Evolutionary conservation across 331 rosid species (phyloP).

Genomic region (Phaseolus coccineus): DNA sequence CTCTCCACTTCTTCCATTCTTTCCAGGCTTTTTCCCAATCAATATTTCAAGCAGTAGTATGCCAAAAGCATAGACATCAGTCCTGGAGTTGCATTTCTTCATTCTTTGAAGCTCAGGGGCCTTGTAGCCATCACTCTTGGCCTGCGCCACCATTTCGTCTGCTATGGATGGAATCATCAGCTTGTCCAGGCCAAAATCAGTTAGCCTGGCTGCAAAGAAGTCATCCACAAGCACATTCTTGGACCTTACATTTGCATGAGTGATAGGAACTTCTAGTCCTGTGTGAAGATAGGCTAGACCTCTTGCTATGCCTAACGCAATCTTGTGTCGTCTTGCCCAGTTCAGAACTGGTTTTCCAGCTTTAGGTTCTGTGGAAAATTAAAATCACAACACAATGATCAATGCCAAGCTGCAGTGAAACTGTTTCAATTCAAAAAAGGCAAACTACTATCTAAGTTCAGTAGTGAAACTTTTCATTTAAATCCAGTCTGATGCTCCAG

Average conservation of each 20-base stretch:
- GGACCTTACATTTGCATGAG: constrained; percentile 88
- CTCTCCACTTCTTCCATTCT: constrained; percentile 70
- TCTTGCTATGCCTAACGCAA: constrained; percentile 86
- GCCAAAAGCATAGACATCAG: constrained; percentile 91
- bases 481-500: neutral
- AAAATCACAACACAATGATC: constrained; percentile 31
- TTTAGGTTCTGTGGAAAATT: constrained; percentile 68
- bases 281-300: constrained; percentile 94
- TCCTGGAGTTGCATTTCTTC: constrained; percentile 93
- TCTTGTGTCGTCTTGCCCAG: constrained; percentile 97
- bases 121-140: constrained; percentile 83
- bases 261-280: constrained; percentile 80
- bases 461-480: neutral
- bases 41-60: constrained; percentile 80
- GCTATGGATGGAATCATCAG: constrained; percentile 84
- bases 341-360: constrained; percentile 89
- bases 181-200: constrained; percentile 86
- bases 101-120: constrained; percentile 94
- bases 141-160: constrained; percentile 84
- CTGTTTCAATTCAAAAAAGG: neutral
- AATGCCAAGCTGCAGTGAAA: neutral
- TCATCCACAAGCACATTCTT: constrained; percentile 92
- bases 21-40: constrained; percentile 93
- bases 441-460: constrained; percentile 17
- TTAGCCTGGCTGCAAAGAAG: constrained; percentile 80